Evolutionary conservation across 2,329 filamentous ascomycete genomes (phyloP).

Genomic region (Calonectria henricotiae): DNA sequence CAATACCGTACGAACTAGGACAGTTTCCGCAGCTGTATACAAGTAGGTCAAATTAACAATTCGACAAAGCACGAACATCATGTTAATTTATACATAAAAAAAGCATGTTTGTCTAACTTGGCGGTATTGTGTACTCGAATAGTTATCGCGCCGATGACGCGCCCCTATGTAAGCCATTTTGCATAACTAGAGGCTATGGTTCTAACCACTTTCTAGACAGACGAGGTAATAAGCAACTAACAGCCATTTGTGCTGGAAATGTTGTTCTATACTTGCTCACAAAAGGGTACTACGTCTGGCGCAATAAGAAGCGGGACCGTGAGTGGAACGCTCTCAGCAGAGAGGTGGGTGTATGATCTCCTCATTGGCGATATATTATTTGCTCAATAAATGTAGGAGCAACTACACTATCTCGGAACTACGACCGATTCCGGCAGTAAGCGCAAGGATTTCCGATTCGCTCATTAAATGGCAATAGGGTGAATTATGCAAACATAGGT

Average conservation of each 20-base stretch:
- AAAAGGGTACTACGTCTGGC: slow-evolving; percentile 40
- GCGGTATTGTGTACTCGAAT: slow-evolving; percentile 61
- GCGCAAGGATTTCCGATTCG: slow-evolving; percentile 41
- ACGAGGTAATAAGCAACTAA: slow-evolving; percentile 33
- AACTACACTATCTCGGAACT: slow-evolving; percentile 37
- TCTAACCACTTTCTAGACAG: slow-evolving; percentile 11
- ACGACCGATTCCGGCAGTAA: slow-evolving; percentile 40
- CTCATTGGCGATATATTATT: not conserved
- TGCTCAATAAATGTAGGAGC: not conserved
- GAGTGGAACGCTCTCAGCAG: slow-evolving; percentile 37
- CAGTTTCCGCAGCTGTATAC: slow-evolving; percentile 73
- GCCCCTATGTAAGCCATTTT: slow-evolving; percentile 29
- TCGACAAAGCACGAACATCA: not conserved
- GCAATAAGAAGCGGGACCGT: slow-evolving; percentile 38
- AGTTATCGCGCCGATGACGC: slow-evolving; percentile 49
- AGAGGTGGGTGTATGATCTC: slow-evolving; percentile 22
- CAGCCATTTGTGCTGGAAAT: slow-evolving; percentile 35
- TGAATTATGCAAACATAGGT: not conserved
- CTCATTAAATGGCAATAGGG: slow-evolving; percentile 37
- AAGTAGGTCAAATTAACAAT: slow-evolving; percentile 57
- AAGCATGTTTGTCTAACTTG: slow-evolving; percentile 62
- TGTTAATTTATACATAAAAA: not conserved
- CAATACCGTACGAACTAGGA: slow-evolving; percentile 73
- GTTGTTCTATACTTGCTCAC: slow-evolving; percentile 36
- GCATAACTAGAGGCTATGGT: too few relatives aligned